Evolutionary conservation across 305 asterid genomes (phyloP).

Genomic region (Caryopteris hybrid): DNA sequence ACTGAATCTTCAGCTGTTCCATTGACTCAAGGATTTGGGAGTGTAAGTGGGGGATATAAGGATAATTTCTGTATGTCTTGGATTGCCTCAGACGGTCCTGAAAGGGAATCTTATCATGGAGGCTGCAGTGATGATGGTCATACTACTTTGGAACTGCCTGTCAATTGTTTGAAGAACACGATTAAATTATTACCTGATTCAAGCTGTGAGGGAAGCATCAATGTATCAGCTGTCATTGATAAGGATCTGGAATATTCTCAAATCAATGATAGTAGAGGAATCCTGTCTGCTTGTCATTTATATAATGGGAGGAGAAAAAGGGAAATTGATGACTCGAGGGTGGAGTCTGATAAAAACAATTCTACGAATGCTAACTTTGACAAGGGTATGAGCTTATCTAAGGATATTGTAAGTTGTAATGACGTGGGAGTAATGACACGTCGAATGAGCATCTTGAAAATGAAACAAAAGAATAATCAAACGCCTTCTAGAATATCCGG

Average conservation of each 20-base stretch:
- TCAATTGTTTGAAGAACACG: background rate
- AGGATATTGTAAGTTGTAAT: background rate
- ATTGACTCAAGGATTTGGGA: background rate
- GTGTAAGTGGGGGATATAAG: background rate
- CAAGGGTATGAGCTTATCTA: background rate
- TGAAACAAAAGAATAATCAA: background rate
- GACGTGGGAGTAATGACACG: background rate
- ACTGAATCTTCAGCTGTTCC: conserved; percentile 10
- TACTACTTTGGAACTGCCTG: background rate
- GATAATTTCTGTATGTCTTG: background rate
- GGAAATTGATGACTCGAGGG: conserved; percentile 1
- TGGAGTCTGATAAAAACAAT: background rate
- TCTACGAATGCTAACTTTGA: background rate
- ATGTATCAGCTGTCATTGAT: background rate
- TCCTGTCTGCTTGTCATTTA: background rate
- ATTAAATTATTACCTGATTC: background rate
- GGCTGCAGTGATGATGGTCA: conserved; percentile 1
- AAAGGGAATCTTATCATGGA: background rate
- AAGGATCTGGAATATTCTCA: conserved; percentile 4
- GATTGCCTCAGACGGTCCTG: background rate
- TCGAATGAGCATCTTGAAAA: background rate
- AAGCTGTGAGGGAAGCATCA: background rate
- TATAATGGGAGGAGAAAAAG: background rate
- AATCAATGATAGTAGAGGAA: background rate
- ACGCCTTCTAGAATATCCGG: conserved; percentile 1